Conservation (phyloP, 1,284 basidiomycete species). For the Sporisorium reilianum region DNA sequence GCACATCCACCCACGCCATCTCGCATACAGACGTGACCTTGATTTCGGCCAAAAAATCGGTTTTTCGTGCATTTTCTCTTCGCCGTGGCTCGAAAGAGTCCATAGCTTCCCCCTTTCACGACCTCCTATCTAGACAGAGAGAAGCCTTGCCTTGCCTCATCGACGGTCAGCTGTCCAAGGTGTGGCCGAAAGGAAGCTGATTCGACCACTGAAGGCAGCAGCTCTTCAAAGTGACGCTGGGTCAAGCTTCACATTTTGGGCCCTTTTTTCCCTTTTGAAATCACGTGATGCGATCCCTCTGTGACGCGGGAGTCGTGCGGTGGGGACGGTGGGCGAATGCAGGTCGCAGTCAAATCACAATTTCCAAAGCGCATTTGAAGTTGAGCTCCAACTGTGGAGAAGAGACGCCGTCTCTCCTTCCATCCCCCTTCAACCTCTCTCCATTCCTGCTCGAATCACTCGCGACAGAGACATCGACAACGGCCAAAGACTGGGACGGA, state of each 20-base stretch:
- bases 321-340: slow-evolving; percentile 23
- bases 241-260: not conserved
- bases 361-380: slow-evolving; percentile 9
- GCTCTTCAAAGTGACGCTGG: not conserved
- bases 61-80: too few species aligned
- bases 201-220: too few species aligned
- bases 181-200: too few species aligned
- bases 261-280: too few species aligned
- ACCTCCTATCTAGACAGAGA: not conserved
- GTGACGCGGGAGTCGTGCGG: slow-evolving; percentile 39
- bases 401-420: not conserved
- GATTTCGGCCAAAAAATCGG: not conserved
- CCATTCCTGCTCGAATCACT: not conserved
- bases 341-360: slow-evolving; percentile 11
- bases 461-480: not conserved
- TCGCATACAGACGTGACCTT: slow-evolving; percentile 9
- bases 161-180: too few species aligned
- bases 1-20: slow-evolving; percentile 20
- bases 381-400: not conserved
- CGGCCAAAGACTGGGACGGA: not conserved
- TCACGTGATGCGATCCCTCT: slow-evolving; percentile 25
- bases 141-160: too few species aligned
- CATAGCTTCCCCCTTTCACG: not conserved
- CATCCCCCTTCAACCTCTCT: not conserved
- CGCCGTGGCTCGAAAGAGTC: too few species aligned